phyloP scores from a whole-genome alignment of 2,329 filamentous ascomycete species.

The Alternaria arbusti region DNA sequence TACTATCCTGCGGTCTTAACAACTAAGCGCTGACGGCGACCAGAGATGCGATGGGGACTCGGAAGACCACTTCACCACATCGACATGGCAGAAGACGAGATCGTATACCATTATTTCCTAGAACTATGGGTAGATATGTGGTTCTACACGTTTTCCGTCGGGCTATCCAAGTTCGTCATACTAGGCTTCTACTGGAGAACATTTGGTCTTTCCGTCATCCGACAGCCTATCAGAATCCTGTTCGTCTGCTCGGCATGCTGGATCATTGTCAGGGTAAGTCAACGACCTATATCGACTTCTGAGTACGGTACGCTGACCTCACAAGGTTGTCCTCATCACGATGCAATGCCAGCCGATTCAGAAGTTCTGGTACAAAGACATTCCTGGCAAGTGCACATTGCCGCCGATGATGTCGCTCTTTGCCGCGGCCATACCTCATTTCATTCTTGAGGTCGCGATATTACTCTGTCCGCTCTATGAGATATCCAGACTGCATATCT shows the following conservation, averaged over 20 bases:
- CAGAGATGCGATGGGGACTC: slow-evolving; percentile 34
- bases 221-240: slow-evolving; percentile 26
- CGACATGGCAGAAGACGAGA: slow-evolving; percentile 15
- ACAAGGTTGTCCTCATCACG: slow-evolving; percentile 21
- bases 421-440: slow-evolving; percentile 24
- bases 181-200: slow-evolving; percentile 33
- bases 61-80: slow-evolving; percentile 23
- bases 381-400: slow-evolving; percentile 22
- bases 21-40: slow-evolving; percentile 4
- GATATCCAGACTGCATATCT: slow-evolving; percentile 24
- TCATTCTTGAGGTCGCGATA: slow-evolving; percentile 30
- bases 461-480: slow-evolving; percentile 27
- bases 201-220: slow-evolving; percentile 24
- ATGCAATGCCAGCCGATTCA: slow-evolving; percentile 27
- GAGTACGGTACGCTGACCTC: neutral
- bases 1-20: neutral
- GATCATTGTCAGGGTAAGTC: slow-evolving; percentile 25
- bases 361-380: slow-evolving; percentile 25
- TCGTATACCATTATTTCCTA: slow-evolving; percentile 24
- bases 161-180: slow-evolving; percentile 30
- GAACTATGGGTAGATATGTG: slow-evolving; percentile 34
- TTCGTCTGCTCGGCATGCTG: slow-evolving; percentile 17
- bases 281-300: neutral
- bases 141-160: slow-evolving; percentile 32
- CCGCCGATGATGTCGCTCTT: slow-evolving; percentile 28